These are phyloP conservation scores for Viola odorata DNA, from an alignment of 345 rosid species.

Conservation along the genomic window DNA sequence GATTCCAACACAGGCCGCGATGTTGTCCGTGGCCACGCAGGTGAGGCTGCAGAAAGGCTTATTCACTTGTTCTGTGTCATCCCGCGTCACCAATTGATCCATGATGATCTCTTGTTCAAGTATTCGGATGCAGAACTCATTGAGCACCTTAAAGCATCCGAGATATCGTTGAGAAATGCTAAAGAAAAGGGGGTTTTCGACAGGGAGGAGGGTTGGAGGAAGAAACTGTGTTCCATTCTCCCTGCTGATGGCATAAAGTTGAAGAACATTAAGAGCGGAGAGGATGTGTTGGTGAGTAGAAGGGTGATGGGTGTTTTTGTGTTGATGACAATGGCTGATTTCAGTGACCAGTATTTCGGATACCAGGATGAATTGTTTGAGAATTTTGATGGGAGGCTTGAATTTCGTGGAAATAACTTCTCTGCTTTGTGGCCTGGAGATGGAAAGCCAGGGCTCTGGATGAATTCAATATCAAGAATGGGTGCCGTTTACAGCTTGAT, in stretches of 20 bases:
- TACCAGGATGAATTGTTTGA: slow-evolving; percentile 65
- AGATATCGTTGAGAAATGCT: slow-evolving; percentile 48
- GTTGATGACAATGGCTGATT: slow-evolving; percentile 86
- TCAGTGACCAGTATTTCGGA: slow-evolving; percentile 79
- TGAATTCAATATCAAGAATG: slow-evolving; percentile 69
- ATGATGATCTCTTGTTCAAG: slow-evolving; percentile 70
- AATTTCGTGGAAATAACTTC: slow-evolving; percentile 54
- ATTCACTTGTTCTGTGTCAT: slow-evolving; percentile 81
- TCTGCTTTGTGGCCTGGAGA: slow-evolving; percentile 82
- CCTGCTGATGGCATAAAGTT: slow-evolving; percentile 54
- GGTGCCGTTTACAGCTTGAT: slow-evolving; percentile 65
- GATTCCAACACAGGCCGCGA: slow-evolving; percentile 81
- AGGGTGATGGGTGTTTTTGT: slow-evolving; percentile 63
- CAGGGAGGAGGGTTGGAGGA: slow-evolving; percentile 73
- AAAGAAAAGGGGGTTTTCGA: slow-evolving; percentile 53
- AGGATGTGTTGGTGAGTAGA: slow-evolving; percentile 56
- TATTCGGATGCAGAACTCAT: slow-evolving; percentile 65
- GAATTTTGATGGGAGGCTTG: slow-evolving; percentile 55
- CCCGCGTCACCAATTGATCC: slow-evolving; percentile 77
- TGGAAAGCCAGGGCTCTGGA: slow-evolving; percentile 87
- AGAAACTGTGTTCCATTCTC: slow-evolving; percentile 49
- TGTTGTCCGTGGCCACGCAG: slow-evolving; percentile 70
- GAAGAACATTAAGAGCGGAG: slow-evolving; percentile 76
- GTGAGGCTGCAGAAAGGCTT: slow-evolving; percentile 73
- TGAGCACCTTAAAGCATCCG: slow-evolving; percentile 53